Conservation (phyloP, 2,329 filamentous ascomycete genomes). For the Aspergillus nomiae region DNA sequence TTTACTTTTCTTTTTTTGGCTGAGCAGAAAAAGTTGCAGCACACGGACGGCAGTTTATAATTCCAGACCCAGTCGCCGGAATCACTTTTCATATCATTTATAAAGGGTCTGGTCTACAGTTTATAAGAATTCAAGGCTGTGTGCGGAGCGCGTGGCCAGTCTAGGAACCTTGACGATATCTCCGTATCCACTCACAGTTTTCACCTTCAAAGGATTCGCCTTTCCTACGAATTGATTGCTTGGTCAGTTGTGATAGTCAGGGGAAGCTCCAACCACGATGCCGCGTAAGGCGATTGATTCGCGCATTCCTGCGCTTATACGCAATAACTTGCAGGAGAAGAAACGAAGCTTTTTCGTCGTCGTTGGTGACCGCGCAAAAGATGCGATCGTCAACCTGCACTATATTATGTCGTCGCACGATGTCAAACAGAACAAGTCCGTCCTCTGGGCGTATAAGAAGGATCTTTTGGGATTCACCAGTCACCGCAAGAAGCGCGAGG, state of each 20-base stretch:
- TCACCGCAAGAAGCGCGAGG: constrained; percentile 96
- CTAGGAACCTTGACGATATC: neutral
- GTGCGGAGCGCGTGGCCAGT: constrained; percentile 3
- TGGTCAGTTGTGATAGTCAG: neutral
- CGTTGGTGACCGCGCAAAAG: constrained; percentile 90
- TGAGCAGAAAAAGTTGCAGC: neutral
- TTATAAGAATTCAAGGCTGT: neutral
- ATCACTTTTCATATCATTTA: neutral
- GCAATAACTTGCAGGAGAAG: constrained; percentile 89
- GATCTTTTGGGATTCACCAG: constrained; percentile 93
- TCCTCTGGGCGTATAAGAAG: constrained; percentile 98
- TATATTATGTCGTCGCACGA: constrained; percentile 90
- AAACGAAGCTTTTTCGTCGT: constrained; percentile 98
- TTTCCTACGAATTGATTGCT: neutral
- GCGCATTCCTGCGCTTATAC: constrained; percentile 86
- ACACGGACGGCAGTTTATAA: constrained; percentile 3
- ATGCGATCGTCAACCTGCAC: constrained; percentile 93
- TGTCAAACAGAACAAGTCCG: constrained; percentile 92
- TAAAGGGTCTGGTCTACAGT: constrained; percentile 7
- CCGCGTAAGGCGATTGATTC: constrained; percentile 68
- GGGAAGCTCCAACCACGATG: constrained; percentile 29
- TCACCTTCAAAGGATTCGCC: neutral
- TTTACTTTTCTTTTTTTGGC: constrained; percentile 27
- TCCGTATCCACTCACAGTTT: neutral
- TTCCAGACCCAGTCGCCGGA: constrained; percentile 5